Base-by-base conservation (phyloP, 2,329 filamentous ascomycete species). In the Epicoccum sorghinum region DNA sequence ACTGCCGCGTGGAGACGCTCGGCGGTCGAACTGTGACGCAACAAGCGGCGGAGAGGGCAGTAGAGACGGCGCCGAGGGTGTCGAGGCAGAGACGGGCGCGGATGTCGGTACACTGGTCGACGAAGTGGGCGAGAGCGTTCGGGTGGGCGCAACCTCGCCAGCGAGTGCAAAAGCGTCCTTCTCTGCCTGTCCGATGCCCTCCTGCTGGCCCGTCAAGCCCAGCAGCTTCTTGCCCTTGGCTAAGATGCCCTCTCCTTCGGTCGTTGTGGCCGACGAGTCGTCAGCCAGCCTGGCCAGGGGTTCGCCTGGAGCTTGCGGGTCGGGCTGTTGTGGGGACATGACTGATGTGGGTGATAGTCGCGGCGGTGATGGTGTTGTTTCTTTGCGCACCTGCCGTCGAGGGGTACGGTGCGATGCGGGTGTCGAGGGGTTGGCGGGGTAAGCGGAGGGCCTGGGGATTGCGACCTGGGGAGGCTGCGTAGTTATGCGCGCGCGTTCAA, bases 201-300 rank as follows among this genome's bases (percentile, higher is more conserved):
- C 69, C 57, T 73, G 72, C 60, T 72, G 74, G 59, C 73, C 70
- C 44, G 66, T 66, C n/a, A 76, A 54, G 13, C 69, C 71, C 12
- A 75, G 63, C 18, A 76, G 57, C 61, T 73, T 73, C 64, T 75
- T 76, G 32, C 67, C 70, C 52, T 73, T 73, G 24, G 60, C 64
- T 43, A 72, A 45, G 7, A 74, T 56, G 35, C 66, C 52, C 46
- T 59, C 60, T 36, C 66, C 65, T 41, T 65, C 66, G n/a, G 56
- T 52, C 7, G 68, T 44, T 7, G 39, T 3, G 4, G 24, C 13
- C 0, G 33, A 36, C 4, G 33, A 33, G 13, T 48, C 44, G 35
- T 48, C 46, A 1, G 47, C 44, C 32, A 51, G 52, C 13, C 37
- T 32, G 38, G 52, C 42, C 38, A 51, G 41, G 42, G 52, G 52